Conservation (phyloP, 2,329 filamentous ascomycete genomes). For the Aureobasidium sp. region DNA sequence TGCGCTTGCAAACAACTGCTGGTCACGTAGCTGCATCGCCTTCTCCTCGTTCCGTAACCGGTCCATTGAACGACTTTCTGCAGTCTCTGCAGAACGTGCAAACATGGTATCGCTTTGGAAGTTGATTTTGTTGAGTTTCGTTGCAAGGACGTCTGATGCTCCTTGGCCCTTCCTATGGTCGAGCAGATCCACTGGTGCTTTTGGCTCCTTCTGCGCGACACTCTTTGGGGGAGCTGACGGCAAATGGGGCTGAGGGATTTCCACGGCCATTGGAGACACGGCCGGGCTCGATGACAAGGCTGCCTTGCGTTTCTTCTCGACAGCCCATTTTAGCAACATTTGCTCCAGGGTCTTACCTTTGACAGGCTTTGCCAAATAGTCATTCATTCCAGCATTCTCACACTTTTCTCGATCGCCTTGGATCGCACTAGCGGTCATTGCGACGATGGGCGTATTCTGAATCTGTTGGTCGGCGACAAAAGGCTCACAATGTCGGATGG, state of each 20-base stretch:
- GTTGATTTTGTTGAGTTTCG: conserved; percentile 26
- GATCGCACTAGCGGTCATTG: conserved; percentile 75
- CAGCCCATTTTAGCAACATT: conserved; percentile 63
- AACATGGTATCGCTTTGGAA: conserved; percentile 30
- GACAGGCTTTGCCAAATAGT: conserved; percentile 64
- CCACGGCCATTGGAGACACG: background rate
- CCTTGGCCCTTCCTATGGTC: background rate
- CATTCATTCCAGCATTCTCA: conserved; percentile 65
- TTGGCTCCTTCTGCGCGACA: background rate
- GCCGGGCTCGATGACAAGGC: background rate
- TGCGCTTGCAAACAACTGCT: conserved; percentile 44
- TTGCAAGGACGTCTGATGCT: conserved; percentile 7
- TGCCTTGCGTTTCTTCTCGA: conserved; percentile 32
- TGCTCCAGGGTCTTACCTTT: conserved; percentile 58
- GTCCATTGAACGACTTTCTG: conserved; percentile 37
- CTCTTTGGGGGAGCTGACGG: background rate
- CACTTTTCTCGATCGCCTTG: conserved; percentile 71
- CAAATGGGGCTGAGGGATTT: background rate
- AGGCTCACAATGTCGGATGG: conserved; percentile 58
- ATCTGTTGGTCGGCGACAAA: conserved; percentile 50
- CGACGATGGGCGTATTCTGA: conserved; percentile 62
- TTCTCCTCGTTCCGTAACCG: conserved; percentile 47
- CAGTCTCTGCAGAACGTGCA: conserved; percentile 32
- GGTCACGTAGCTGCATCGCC: conserved; percentile 44
- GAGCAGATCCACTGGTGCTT: background rate